Percentiles rank a stretch among this genome's conserved stretches.
Conservation (phyloP, 345 rosid species). For the Rhodomyrtus tomentosa region DNA sequence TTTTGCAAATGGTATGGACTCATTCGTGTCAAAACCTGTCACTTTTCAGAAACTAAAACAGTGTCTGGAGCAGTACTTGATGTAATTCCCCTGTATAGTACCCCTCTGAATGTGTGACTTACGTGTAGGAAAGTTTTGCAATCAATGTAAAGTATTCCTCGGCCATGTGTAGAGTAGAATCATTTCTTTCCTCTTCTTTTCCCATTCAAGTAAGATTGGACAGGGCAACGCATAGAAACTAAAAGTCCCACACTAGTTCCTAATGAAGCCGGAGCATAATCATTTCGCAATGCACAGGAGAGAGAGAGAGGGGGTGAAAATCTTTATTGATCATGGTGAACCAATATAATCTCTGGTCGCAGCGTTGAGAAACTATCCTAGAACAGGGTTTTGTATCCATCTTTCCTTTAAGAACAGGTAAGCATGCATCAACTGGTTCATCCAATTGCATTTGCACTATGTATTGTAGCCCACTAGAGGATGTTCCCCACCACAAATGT, state of each 20-base stretch:
- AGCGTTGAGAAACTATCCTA: neutral
- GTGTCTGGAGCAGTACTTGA: conserved; percentile 54
- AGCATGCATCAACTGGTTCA: neutral
- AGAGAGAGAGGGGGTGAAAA: neutral
- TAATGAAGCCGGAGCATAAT: neutral
- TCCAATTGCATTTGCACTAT: neutral
- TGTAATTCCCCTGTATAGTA: conserved; percentile 10
- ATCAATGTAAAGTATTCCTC: conserved; percentile 15
- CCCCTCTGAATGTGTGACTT: conserved; percentile 19
- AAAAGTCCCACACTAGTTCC: neutral
- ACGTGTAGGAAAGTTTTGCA: conserved; percentile 55
- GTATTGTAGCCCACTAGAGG: neutral
- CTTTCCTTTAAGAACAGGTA: neutral
- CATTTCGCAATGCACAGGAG: neutral
- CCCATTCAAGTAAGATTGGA: neutral
- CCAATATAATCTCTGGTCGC: neutral
- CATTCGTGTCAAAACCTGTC: conserved; percentile 85
- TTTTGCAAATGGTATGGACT: conserved; percentile 86
- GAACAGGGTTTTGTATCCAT: neutral
- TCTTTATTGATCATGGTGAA: neutral
- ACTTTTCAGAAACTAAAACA: conserved; percentile 69
- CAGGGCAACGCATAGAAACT: neutral
- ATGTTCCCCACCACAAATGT: neutral
- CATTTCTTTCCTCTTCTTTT: neutral
- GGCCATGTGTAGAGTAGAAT: neutral